Conservation (phyloP, 2,329 filamentous ascomycete genomes). For the Epichloe amarillans region DNA sequence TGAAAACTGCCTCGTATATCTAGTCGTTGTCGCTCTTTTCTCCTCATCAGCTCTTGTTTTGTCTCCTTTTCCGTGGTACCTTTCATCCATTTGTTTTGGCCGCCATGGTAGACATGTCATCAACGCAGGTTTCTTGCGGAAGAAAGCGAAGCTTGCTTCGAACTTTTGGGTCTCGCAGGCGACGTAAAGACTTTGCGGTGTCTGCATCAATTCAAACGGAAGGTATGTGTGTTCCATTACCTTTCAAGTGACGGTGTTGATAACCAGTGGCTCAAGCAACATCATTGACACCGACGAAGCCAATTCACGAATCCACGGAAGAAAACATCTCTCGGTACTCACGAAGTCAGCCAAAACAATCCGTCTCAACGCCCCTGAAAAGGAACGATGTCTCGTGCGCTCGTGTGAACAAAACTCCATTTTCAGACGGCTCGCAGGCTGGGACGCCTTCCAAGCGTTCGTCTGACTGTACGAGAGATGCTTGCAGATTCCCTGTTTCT, state of each 20-base stretch:
- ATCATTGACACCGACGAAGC: background rate
- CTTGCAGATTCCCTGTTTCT: background rate
- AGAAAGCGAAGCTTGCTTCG: slow-evolving; percentile 18
- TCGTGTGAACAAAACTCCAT: background rate
- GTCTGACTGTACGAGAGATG: background rate
- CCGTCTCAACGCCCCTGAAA: background rate
- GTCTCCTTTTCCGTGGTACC: background rate
- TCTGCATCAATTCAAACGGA: slow-evolving; percentile 7
- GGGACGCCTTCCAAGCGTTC: background rate
- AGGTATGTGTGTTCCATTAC: slow-evolving; percentile 6
- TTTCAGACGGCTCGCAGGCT: background rate
- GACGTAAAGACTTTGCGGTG: slow-evolving; percentile 10
- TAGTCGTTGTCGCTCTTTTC: slow-evolving; percentile 5
- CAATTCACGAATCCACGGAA: background rate
- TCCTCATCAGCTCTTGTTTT: background rate
- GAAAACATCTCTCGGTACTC: background rate
- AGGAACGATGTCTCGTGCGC: background rate
- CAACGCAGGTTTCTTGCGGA: slow-evolving; percentile 15
- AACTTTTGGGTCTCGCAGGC: slow-evolving; percentile 14
- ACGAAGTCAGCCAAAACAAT: background rate
- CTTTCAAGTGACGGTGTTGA: background rate
- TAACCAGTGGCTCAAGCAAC: background rate
- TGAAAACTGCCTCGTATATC: background rate
- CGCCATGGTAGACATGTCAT: slow-evolving; percentile 12
- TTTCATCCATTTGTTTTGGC: slow-evolving; percentile 4